These are phyloP conservation scores for Gossypium mustelinum DNA, from an alignment of 345 rosid genomes.

Conservation along the genomic window DNA sequence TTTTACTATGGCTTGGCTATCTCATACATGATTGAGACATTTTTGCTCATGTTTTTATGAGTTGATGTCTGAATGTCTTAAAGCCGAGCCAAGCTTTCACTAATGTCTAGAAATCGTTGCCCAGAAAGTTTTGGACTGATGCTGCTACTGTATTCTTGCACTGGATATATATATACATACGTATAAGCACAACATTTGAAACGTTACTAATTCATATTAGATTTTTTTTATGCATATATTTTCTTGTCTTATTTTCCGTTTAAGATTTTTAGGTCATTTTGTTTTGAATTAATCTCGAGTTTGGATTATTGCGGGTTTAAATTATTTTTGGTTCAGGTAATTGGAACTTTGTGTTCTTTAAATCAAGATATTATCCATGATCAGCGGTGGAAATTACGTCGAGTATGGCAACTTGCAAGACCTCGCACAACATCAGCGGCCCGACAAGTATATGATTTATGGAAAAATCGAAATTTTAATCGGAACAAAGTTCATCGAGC, in stretches of 20 bases:
- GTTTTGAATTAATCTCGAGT: no score
- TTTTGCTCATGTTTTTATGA: not conserved
- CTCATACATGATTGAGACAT: constrained; percentile 9
- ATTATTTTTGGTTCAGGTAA: no score
- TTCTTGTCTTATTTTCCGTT: no score
- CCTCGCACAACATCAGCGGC: constrained; percentile 75
- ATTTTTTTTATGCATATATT: no score
- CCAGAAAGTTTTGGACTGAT: not conserved
- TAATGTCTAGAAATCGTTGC: constrained; percentile 3
- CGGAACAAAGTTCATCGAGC: constrained; percentile 73
- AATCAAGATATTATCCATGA: constrained; percentile 44
- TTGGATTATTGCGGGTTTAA: no score
- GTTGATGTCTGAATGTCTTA: not conserved
- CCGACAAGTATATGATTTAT: constrained; percentile 72
- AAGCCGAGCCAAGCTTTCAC: not conserved
- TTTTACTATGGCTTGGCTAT: constrained; percentile 11
- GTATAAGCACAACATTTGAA: not conserved
- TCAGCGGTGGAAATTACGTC: constrained; percentile 95
- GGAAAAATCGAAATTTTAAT: constrained; percentile 95
- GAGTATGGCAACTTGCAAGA: constrained; percentile 96
- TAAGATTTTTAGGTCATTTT: no score
- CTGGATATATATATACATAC: not conserved
- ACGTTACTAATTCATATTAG: no score
- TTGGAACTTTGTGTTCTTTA: no score
- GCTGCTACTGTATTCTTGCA: not conserved